These are phyloP conservation scores for Gleditsia sinensis DNA, from an alignment of 306 rosid species.

Conservation along the genomic window DNA sequence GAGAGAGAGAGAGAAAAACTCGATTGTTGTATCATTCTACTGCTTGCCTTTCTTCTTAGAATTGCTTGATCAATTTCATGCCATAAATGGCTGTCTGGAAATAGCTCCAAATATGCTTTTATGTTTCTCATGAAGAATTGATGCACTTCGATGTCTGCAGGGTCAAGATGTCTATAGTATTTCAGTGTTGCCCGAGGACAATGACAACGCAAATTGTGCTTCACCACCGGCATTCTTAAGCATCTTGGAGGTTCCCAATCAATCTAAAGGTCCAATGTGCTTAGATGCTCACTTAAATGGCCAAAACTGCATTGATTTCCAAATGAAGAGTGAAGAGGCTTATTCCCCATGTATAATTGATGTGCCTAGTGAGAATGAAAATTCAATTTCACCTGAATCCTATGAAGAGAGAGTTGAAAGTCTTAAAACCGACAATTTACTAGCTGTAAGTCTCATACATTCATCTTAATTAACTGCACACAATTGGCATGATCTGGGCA, in stretches of 20 bases:
- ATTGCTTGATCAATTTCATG: constrained; percentile 24
- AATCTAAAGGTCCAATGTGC: constrained; percentile 50
- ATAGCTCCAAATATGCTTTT: background rate
- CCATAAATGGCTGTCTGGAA: constrained; percentile 12
- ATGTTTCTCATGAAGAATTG: background rate
- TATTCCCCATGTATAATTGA: constrained; percentile 68
- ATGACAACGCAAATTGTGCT: constrained; percentile 48
- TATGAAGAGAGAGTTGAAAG: constrained; percentile 63
- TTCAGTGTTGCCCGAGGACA: constrained; percentile 60
- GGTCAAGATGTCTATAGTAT: constrained; percentile 64
- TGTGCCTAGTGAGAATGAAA: constrained; percentile 58
- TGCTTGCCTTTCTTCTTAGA: constrained; percentile 25
- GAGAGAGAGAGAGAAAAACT: background rate
- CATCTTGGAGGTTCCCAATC: constrained; percentile 65
- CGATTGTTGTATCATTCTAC: background rate
- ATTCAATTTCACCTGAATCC: constrained; percentile 52
- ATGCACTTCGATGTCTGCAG: constrained; percentile 44
- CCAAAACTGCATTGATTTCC: constrained; percentile 61
- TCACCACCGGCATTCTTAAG: constrained; percentile 62
- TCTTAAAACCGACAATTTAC: constrained; percentile 57
- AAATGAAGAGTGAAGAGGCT: constrained; percentile 49
- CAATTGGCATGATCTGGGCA: background rate
- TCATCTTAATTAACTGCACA: constrained; percentile 21
- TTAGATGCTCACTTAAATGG: constrained; percentile 55
- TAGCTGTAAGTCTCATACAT: constrained; percentile 55